Evolutionary conservation across 139 green algal species (phyloP), one percentile per base, ranked within the genome.

Genomic region (Astrephomene gubernaculifera): DNA sequence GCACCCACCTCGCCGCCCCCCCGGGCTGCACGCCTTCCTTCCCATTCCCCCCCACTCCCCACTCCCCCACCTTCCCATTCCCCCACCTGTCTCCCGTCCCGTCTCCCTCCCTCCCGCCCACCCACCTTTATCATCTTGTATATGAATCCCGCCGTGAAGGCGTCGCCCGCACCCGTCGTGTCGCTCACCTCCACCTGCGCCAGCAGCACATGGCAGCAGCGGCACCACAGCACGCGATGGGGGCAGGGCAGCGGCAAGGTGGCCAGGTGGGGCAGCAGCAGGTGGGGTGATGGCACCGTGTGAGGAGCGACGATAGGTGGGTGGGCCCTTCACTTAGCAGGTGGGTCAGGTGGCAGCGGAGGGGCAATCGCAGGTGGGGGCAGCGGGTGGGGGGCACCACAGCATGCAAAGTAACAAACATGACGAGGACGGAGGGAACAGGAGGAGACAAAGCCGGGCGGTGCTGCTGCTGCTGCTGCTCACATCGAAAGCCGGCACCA

Each of bases 91-190:
- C 43, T 25, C 43, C 19, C 22, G 33, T 31, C 4, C 33, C 43
- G 7, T 25, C n/a, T 7, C 43, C 70, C 6, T n/a, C 43, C 43
- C 44, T 44, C 70, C 21, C n/a, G 33, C 68, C 25, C 8, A 6
- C 81, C 19, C 67, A 92, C 89, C 86, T 91, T 35, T 35, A 92
- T 54, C 72, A 94, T 78, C 70, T 94, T 90, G 76, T 92, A 92
- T 4, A 96, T 52, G 71, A 97, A 96, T 39, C 94, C 94, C 9
- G 91, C 92, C 44, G 96, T 94, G 93, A 97, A 98, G 25, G 94
- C 94, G 65, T 98, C 96, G 1, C 95, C 96, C 22, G 96, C 95
- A 1, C 96, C 96, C 4, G 96, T 98, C 29, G 96, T 98, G 83
- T 98, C 96, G 6, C 84, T 74, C 2, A 97, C 92, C 12, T 95